Conservation (phyloP, 2,329 filamentous ascomycete genomes). For the Microdochium paspali region DNA sequence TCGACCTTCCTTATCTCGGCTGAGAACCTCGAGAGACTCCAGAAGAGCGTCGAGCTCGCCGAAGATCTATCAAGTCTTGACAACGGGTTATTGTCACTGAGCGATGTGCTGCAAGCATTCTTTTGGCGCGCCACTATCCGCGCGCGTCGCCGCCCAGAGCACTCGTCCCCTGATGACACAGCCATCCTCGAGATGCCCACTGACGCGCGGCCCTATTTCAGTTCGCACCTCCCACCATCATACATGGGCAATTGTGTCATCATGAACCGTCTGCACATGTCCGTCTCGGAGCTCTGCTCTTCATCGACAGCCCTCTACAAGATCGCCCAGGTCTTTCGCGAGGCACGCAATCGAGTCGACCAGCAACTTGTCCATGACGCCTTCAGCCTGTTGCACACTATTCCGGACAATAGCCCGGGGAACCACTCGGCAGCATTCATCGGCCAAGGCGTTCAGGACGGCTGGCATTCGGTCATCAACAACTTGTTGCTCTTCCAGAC, state of each 20-base stretch:
- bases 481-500: slow-evolving; percentile 18
- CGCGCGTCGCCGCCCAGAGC: slow-evolving; percentile 21
- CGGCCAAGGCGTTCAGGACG: slow-evolving; percentile 15
- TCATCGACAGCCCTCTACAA: slow-evolving; percentile 13
- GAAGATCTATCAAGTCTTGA: slow-evolving; percentile 11
- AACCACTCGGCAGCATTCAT: background rate
- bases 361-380: slow-evolving; percentile 17
- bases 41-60: slow-evolving; percentile 16
- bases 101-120: slow-evolving; percentile 28
- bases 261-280: slow-evolving; percentile 15
- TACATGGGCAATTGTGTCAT: slow-evolving; percentile 19
- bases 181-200: slow-evolving; percentile 24
- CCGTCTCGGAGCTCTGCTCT: slow-evolving; percentile 15
- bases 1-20: slow-evolving; percentile 20
- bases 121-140: slow-evolving; percentile 26
- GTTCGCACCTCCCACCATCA: slow-evolving; percentile 13
- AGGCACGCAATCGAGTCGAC: slow-evolving; percentile 14
- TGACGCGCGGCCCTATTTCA: slow-evolving; percentile 20
- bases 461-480: slow-evolving; percentile 17
- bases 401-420: slow-evolving; percentile 13
- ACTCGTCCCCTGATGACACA: slow-evolving; percentile 11
- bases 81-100: slow-evolving; percentile 15
- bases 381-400: slow-evolving; percentile 14
- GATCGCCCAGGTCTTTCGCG: slow-evolving; percentile 13
- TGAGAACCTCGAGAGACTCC: slow-evolving; percentile 22